phyloP scores from a whole-genome alignment of 257 asterid genomes.

The Datura wrightii region DNA sequence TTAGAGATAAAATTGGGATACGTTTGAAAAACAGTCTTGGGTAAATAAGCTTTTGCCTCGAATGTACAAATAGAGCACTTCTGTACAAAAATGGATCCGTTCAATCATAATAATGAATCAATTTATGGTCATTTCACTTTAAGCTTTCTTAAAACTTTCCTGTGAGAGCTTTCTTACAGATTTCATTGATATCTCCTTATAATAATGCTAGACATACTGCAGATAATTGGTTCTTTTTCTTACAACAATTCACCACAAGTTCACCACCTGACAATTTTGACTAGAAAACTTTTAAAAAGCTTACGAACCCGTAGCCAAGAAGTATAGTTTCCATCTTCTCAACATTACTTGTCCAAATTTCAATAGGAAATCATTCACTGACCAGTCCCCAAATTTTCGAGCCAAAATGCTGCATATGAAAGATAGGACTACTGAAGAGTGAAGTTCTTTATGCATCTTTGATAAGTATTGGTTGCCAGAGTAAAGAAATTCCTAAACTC shows the following conservation, averaged over 20 bases:
- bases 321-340: not conserved
- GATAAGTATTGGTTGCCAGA: constrained; percentile 14
- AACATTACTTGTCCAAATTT: not conserved
- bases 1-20: not conserved
- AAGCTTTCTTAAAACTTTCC: not conserved
- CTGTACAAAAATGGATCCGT: not conserved
- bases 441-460: constrained; percentile 19
- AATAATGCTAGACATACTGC: not conserved
- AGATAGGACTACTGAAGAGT: not conserved
- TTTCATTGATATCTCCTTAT: not conserved
- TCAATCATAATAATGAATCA: not conserved
- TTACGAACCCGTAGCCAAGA: not conserved
- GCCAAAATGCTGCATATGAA: constrained; percentile 8
- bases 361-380: not conserved
- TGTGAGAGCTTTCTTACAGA: not conserved
- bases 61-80: not conserved
- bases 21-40: not conserved
- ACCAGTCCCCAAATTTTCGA: not conserved
- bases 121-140: not conserved
- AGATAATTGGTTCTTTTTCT: not conserved
- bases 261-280: not conserved
- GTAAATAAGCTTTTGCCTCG: not conserved
- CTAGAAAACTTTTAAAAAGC: not conserved
- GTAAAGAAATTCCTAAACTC: not conserved
- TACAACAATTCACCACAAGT: not conserved